Percentiles rank a stretch among this genome's conserved stretches.
Evolutionary conservation across 2,329 filamentous ascomycete genomes (phyloP).

Genomic region (Didymosphaeria variabile): DNA sequence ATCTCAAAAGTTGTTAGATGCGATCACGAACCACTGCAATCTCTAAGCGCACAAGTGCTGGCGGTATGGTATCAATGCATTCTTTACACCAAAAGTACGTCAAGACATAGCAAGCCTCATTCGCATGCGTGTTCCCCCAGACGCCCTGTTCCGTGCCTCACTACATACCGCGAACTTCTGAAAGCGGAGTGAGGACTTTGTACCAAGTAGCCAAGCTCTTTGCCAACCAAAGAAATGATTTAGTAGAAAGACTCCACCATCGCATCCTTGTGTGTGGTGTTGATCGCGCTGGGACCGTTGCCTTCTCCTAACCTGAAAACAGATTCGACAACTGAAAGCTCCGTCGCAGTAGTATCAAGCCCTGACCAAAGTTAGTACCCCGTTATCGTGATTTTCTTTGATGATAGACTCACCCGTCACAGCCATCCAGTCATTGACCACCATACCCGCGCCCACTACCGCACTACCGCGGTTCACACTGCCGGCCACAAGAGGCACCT

Average conservation of each 20-base stretch:
- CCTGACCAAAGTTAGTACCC: constrained; percentile 56
- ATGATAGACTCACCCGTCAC: constrained; percentile 67
- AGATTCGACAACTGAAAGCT: constrained; percentile 94
- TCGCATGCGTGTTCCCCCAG: constrained; percentile 25
- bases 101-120: constrained; percentile 13
- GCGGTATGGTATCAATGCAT: constrained; percentile 35
- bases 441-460: constrained; percentile 96
- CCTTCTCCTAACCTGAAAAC: constrained; percentile 96
- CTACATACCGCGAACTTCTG: constrained; percentile 9
- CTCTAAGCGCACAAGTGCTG: neutral
- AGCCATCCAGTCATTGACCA: constrained; percentile 97
- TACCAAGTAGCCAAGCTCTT: constrained; percentile 6
- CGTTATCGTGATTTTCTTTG: neutral
- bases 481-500: constrained; percentile 94
- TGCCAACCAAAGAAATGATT: constrained; percentile 31
- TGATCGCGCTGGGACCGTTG: constrained; percentile 77
- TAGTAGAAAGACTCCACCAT: constrained; percentile 99
- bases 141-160: constrained; percentile 32
- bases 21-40: neutral
- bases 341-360: constrained; percentile 94
- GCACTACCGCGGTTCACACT: constrained; percentile 91
- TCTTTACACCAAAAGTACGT: constrained; percentile 36
- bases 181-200: constrained; percentile 14
- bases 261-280: constrained; percentile 90
- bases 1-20: no score